Conservation (phyloP, 2,329 filamentous ascomycete species). For the Penicillium glabrum region DNA sequence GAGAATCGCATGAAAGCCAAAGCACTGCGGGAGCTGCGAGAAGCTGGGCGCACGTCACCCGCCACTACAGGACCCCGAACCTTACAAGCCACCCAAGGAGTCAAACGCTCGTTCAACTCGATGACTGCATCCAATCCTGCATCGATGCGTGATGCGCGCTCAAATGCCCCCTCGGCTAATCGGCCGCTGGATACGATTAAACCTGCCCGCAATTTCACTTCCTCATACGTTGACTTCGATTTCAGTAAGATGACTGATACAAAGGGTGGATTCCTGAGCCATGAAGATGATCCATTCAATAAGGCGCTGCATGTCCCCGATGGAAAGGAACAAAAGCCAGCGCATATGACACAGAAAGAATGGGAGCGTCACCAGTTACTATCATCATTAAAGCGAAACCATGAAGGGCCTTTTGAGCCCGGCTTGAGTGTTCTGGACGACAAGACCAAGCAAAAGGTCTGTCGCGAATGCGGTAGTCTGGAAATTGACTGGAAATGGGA, state of each 20-base stretch:
- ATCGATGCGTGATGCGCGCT: slow-evolving; percentile 69
- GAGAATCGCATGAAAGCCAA: slow-evolving; percentile 85
- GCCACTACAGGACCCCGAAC: slow-evolving; percentile 30
- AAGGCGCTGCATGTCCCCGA: slow-evolving; percentile 64
- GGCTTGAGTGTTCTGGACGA: slow-evolving; percentile 74
- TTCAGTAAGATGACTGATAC: slow-evolving; percentile 98
- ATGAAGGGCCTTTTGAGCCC: slow-evolving; percentile 83
- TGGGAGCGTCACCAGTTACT: slow-evolving; percentile 85
- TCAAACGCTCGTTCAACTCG: slow-evolving; percentile 70
- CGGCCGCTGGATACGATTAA: slow-evolving; percentile 57
- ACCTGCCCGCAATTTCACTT: slow-evolving; percentile 83
- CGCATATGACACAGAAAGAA: slow-evolving; percentile 84
- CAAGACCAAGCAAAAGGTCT: slow-evolving; percentile 67
- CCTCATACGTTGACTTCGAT: slow-evolving; percentile 89
- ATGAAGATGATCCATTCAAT: slow-evolving; percentile 88
- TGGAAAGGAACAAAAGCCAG: slow-evolving; percentile 66
- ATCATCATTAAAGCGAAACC: slow-evolving; percentile 68
- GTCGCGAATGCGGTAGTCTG: slow-evolving; percentile 75
- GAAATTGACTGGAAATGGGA: slow-evolving; percentile 98
- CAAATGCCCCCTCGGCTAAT: slow-evolving; percentile 33
- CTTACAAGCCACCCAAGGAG: slow-evolving; percentile 56
- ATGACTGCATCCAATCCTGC: slow-evolving; percentile 56
- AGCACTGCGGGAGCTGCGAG: slow-evolving; percentile 72
- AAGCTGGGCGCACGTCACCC: slow-evolving; percentile 57
- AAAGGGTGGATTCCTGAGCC: slow-evolving; percentile 90